Evolutionary conservation across 495 filamentous ascomycete species (phyloP).

Genomic region (Xylaria longipes): DNA sequence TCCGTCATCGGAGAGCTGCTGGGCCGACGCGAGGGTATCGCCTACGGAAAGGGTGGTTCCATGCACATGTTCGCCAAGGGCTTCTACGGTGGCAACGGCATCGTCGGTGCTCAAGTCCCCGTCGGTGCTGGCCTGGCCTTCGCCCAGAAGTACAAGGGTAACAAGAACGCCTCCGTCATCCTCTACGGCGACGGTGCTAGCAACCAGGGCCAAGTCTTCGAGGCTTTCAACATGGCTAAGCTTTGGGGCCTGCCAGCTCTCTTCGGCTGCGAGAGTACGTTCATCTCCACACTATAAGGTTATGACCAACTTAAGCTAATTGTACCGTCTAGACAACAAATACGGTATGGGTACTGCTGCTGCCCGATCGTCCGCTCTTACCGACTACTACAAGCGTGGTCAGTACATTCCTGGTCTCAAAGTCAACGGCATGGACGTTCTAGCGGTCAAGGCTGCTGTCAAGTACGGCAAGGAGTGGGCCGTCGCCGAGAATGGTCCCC

Average conservation of each 20-base stretch:
- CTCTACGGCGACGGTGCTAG: conserved; percentile 97
- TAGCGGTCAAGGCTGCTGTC: conserved; percentile 95
- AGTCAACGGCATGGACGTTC: conserved; percentile 99
- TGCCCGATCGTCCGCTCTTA: conserved; percentile 88
- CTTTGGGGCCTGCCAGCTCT: conserved; percentile 95
- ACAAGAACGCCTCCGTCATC: conserved; percentile 82
- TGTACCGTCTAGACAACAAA: conserved; percentile 82
- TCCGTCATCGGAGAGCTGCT: conserved; percentile 97
- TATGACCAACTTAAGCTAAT: conserved; percentile 7
- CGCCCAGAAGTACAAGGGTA: conserved; percentile 89
- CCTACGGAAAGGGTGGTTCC: conserved; percentile 97
- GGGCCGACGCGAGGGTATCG: conserved; percentile 92
- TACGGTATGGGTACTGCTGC: conserved; percentile 99
- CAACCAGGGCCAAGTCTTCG: conserved; percentile 99
- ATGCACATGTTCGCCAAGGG: conserved; percentile 99
- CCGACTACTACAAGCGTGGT: conserved; percentile 99
- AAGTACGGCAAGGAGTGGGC: conserved; percentile 89
- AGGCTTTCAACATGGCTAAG: conserved; percentile 99
- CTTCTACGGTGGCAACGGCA: conserved; percentile 98
- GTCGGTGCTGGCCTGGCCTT: conserved; percentile 97
- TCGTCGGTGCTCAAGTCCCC: conserved; percentile 97
- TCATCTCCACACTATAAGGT: not conserved
- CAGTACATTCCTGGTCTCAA: conserved; percentile 99
- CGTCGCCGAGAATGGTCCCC: conserved; percentile 79
- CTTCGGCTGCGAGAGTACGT: conserved; percentile 97